Percentiles rank a stretch among this genome's conserved stretches.
These are phyloP conservation scores for Barnettozyma siamensis DNA, from an alignment of 805 yeast genomes.

Conservation along the genomic window DNA sequence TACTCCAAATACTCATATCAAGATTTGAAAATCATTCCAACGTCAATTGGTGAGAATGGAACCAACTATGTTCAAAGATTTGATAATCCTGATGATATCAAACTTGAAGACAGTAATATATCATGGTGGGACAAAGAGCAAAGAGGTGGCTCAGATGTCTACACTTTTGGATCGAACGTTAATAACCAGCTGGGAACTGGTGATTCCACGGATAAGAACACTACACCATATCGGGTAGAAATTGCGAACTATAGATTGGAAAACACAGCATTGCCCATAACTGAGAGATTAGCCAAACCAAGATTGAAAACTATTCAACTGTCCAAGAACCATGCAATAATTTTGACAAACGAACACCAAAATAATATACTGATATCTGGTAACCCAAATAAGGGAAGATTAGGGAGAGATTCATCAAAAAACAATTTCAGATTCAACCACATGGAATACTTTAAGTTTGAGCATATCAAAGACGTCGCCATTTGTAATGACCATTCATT, in stretches of 20 bases:
- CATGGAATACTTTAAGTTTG: conserved; percentile 34
- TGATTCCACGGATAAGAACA: conserved; percentile 46
- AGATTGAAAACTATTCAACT: conserved; percentile 43
- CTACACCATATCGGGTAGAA: conserved; percentile 35
- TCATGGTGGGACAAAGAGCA: conserved; percentile 36
- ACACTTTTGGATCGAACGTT: conserved; percentile 57
- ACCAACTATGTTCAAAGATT: conserved; percentile 19
- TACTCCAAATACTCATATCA: conserved; percentile 32
- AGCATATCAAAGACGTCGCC: conserved; percentile 33
- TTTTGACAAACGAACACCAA: conserved; percentile 43
- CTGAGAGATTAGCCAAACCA: conserved; percentile 32
- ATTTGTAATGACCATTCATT: conserved; percentile 66
- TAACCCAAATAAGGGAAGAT: conserved; percentile 60
- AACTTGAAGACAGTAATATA: conserved; percentile 3
- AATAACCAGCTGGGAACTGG: conserved; percentile 65
- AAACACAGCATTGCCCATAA: conserved; percentile 15
- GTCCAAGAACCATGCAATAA: conserved; percentile 61
- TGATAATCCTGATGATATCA: conserved; percentile 3
- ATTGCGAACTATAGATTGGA: conserved; percentile 13
- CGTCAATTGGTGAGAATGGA: conserved; percentile 28
- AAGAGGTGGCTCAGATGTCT: conserved; percentile 54
- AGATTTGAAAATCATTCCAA: conserved; percentile 39
- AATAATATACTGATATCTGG: conserved; percentile 60
- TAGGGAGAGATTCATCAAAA: conserved; percentile 49
- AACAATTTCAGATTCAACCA: conserved; percentile 40